Conservation (phyloP, 148 eudicot species). For the Pharnaceum exiguum region DNA sequence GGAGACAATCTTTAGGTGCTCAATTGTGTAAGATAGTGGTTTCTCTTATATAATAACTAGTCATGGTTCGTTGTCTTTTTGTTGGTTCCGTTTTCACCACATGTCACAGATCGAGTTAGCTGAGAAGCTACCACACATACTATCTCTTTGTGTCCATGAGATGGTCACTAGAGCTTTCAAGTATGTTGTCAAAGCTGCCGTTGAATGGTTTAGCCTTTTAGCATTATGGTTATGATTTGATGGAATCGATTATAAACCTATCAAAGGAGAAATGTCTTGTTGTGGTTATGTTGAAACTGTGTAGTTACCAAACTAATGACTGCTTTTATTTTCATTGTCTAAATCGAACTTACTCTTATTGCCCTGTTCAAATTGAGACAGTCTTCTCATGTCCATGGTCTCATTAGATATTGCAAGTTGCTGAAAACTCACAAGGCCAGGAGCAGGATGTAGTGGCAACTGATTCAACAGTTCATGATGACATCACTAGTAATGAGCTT, state of each 20-base stretch:
- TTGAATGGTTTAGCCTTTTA: too few species aligned
- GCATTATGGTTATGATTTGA: too few species aligned
- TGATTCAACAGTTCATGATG: slow-evolving; percentile 20
- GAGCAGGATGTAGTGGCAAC: slow-evolving; percentile 30
- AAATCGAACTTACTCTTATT: background rate
- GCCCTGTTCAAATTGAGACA: background rate
- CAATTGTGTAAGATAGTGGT: too few species aligned
- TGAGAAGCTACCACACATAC: slow-evolving; percentile 95
- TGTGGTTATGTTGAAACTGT: too few species aligned
- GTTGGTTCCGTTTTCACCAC: slow-evolving; percentile 15
- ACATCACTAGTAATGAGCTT: slow-evolving; percentile 18
- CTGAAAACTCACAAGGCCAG: slow-evolving; percentile 38
- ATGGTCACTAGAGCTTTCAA: slow-evolving; percentile 98
- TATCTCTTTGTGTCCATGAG: slow-evolving; percentile 95
- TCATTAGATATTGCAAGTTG: slow-evolving; percentile 50
- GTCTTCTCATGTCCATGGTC: slow-evolving; percentile 12
- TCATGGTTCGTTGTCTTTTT: background rate
- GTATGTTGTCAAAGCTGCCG: slow-evolving; percentile 79
- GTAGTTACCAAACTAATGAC: too few species aligned
- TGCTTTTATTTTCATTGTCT: background rate
- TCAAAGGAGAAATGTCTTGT: too few species aligned
- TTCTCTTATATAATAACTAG: too few species aligned
- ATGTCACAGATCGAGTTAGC: slow-evolving; percentile 82
- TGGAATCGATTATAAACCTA: too few species aligned
- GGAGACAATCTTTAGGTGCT: too few species aligned